These are phyloP conservation scores for Solanum medicagineum DNA, from an alignment of 257 asterid species.

Conservation along the genomic window DNA sequence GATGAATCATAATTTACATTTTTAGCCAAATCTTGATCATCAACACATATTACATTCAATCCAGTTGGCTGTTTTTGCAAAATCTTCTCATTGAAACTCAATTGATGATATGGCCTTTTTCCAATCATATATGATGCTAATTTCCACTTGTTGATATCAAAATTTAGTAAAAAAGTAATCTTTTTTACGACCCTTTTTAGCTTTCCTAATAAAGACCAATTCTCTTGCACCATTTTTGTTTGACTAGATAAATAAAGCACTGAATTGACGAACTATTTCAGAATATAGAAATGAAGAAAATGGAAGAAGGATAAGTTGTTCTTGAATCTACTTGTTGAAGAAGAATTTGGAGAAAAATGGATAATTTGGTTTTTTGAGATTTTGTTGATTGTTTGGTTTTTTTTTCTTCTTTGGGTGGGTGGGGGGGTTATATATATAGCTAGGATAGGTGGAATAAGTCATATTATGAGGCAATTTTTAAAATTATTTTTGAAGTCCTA, in stretches of 20 bases:
- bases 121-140: slow-evolving; percentile 35
- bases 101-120: slow-evolving; percentile 15
- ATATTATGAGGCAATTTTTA: neutral
- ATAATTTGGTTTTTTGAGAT: neutral
- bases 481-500: neutral
- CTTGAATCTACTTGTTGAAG: neutral
- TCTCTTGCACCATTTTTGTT: slow-evolving; percentile 24
- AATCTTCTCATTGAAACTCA: slow-evolving; percentile 47
- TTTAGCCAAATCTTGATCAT: neutral
- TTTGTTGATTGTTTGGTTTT: neutral
- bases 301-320: neutral
- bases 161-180: slow-evolving; percentile 43
- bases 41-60: slow-evolving; percentile 21
- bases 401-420: neutral
- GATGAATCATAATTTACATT: neutral
- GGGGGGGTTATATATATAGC: neutral
- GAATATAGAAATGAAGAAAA: neutral
- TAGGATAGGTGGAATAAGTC: neutral
- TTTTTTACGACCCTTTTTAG: slow-evolving; percentile 69
- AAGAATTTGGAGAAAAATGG: neutral
- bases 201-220: slow-evolving; percentile 40
- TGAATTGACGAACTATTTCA: neutral
- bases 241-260: neutral
- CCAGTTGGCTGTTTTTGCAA: slow-evolving; percentile 16
- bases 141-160: slow-evolving; percentile 43